These are phyloP conservation scores for Lotus japonicus DNA, from an alignment of 306 rosid species.

Conservation along the genomic window DNA sequence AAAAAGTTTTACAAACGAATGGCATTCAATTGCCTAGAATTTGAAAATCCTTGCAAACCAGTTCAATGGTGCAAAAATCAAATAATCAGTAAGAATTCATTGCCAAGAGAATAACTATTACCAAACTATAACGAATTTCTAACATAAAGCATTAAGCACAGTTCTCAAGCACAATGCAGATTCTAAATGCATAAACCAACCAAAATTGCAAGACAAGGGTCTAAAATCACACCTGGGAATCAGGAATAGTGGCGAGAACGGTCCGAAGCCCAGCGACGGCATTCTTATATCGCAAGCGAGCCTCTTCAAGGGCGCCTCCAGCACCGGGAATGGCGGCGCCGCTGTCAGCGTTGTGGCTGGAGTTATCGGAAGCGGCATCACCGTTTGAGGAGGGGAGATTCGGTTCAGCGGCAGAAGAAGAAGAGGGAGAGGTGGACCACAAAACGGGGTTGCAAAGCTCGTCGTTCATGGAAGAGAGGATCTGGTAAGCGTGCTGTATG, in stretches of 20 bases:
- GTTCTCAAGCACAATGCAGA: too few species aligned
- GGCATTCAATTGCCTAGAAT: too few species aligned
- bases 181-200: background rate
- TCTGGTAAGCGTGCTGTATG: slow-evolving; percentile 74
- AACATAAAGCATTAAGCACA: too few species aligned
- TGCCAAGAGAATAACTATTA: background rate
- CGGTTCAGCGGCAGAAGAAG: slow-evolving; percentile 20
- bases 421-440: slow-evolving; percentile 55
- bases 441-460: slow-evolving; percentile 84
- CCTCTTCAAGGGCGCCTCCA: slow-evolving; percentile 85
- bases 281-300: slow-evolving; percentile 65
- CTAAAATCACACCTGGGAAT: slow-evolving; percentile 46
- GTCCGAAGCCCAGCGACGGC: slow-evolving; percentile 69
- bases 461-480: slow-evolving; percentile 94
- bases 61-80: background rate
- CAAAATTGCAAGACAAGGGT: background rate
- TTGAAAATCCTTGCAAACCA: background rate
- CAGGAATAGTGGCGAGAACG: slow-evolving; percentile 66
- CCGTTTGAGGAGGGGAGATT: slow-evolving; percentile 37
- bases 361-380: slow-evolving; percentile 52
- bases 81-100: background rate
- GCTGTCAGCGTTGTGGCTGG: slow-evolving; percentile 37
- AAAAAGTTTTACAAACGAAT: too few species aligned
- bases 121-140: too few species aligned
- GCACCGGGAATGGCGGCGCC: slow-evolving; percentile 33